phyloP scores from a whole-genome alignment of 1,284 basidiomycete genomes.

The Ustilago shanxiensis region DNA sequence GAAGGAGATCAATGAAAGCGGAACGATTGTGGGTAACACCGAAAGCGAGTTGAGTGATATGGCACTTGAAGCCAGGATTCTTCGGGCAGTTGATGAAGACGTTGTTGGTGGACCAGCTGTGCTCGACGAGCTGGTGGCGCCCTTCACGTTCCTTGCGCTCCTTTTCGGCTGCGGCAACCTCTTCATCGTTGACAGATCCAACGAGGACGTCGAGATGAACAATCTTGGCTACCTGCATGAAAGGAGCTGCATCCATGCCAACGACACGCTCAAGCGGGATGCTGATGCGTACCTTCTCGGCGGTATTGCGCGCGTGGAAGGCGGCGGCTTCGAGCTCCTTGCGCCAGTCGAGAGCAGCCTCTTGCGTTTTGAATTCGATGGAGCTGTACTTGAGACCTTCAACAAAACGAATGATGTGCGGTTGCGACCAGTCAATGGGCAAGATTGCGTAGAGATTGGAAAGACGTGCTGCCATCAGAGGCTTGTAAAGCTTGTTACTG shows the following conservation, averaged over 20 bases:
- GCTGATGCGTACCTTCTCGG: slow-evolving; percentile 56
- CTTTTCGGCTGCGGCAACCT: neutral
- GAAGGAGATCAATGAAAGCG: slow-evolving; percentile 34
- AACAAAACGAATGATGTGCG: slow-evolving; percentile 51
- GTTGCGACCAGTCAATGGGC: slow-evolving; percentile 49
- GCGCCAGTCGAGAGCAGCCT: slow-evolving; percentile 57
- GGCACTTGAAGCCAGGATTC: slow-evolving; percentile 44
- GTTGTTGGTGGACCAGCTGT: slow-evolving; percentile 30
- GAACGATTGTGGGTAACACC: slow-evolving; percentile 34
- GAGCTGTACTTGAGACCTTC: slow-evolving; percentile 38
- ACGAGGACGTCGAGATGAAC: slow-evolving; percentile 41
- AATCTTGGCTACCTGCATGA: slow-evolving; percentile 53
- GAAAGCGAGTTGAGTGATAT: slow-evolving; percentile 38
- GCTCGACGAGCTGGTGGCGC: slow-evolving; percentile 26
- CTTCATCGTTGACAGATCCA: slow-evolving; percentile 24
- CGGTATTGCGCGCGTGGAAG: slow-evolving; percentile 51
- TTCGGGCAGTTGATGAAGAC: slow-evolving; percentile 35
- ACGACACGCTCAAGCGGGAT: slow-evolving; percentile 59
- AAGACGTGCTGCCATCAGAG: slow-evolving; percentile 53
- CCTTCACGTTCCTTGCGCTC: slow-evolving; percentile 17
- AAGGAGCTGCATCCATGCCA: slow-evolving; percentile 31
- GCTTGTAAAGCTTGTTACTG: slow-evolving; percentile 62
- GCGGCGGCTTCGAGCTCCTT: slow-evolving; percentile 56
- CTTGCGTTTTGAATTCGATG: slow-evolving; percentile 64
- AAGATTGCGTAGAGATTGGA: slow-evolving; percentile 51